A percentile compares a stretch with the other conserved stretches of the same genome.
These are phyloP conservation scores for Heterobasidion occidentale DNA, from an alignment of 1,284 basidiomycete genomes.

Conservation along the genomic window DNA sequence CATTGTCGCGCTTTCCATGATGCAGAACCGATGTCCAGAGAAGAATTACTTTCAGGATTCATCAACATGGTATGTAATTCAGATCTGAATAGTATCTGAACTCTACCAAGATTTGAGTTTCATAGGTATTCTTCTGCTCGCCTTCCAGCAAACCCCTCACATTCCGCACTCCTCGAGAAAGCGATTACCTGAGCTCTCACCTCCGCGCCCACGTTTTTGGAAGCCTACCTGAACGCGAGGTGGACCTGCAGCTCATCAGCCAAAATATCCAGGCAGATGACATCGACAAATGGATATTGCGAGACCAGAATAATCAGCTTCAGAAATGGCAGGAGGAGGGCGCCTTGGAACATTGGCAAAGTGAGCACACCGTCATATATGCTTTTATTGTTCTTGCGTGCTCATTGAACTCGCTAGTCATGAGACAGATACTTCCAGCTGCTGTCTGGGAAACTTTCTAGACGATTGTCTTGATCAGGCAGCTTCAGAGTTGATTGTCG, in stretches of 20 bases:
- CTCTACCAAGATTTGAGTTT: not conserved
- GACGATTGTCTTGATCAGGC: not conserved
- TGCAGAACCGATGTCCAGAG: slow-evolving; percentile 31
- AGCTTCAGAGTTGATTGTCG: no score
- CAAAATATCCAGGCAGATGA: slow-evolving; percentile 24
- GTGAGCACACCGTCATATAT: slow-evolving; percentile 34
- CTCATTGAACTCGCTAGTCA: slow-evolving; percentile 28
- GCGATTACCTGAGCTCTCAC: slow-evolving; percentile 61
- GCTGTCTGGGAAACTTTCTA: slow-evolving; percentile 58
- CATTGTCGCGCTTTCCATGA: slow-evolving; percentile 83
- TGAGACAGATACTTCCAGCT: slow-evolving; percentile 51
- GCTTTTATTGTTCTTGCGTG: not conserved
- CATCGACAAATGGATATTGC: slow-evolving; percentile 42
- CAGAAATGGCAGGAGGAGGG: slow-evolving; percentile 52
- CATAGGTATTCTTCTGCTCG: slow-evolving; percentile 75
- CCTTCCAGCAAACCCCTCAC: slow-evolving; percentile 46
- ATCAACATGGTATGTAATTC: slow-evolving; percentile 61
- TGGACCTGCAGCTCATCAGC: slow-evolving; percentile 40
- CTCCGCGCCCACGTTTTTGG: slow-evolving; percentile 47
- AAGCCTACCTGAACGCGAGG: slow-evolving; percentile 39
- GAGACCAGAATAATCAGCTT: slow-evolving; percentile 53
- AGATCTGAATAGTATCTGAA: not conserved
- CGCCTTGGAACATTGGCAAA: slow-evolving; percentile 67
- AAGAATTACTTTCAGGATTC: slow-evolving; percentile 46
- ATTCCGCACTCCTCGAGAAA: slow-evolving; percentile 49